These are phyloP conservation scores for Flaveria floridana DNA, from an alignment of 140 eudicot genomes.

Conservation along the genomic window DNA sequence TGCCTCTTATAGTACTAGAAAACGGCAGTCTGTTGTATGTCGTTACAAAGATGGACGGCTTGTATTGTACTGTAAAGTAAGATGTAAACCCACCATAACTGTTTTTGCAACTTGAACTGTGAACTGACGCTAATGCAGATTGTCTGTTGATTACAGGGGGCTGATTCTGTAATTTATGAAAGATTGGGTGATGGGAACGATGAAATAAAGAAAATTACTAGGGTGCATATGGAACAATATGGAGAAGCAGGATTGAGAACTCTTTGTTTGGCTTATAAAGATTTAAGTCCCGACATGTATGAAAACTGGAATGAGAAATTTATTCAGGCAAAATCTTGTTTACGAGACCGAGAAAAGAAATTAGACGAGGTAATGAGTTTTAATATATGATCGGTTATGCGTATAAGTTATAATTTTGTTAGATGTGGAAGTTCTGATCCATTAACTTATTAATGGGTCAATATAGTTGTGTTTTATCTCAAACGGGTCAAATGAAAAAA, in stretches of 20 bases:
- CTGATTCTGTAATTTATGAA: conserved; percentile 86
- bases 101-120: conserved; percentile 25
- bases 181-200: conserved; percentile 61
- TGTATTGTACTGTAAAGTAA: conserved; percentile 91
- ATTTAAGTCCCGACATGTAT: conserved; percentile 60
- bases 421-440: neutral
- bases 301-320: conserved; percentile 91
- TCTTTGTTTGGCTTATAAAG: conserved; percentile 83
- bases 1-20: conserved; percentile 62
- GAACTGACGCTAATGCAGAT: conserved; percentile 34
- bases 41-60: conserved; percentile 87
- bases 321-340: conserved; percentile 80
- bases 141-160: conserved; percentile 60
- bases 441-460: conserved; percentile 13
- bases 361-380: conserved; percentile 70
- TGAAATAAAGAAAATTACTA: conserved; percentile 57
- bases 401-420: neutral
- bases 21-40: conserved; percentile 96
- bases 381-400: neutral
- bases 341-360: conserved; percentile 90
- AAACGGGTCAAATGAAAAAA: neutral
- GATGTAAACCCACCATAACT: conserved; percentile 10
- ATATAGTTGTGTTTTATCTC: neutral
- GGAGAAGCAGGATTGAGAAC: conserved; percentile 96
- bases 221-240: conserved; percentile 86